Evolutionary conservation across 257 asterid genomes (phyloP), one percentile per base, ranked within the genome.

Genomic region (Solanum sparsipilum): DNA sequence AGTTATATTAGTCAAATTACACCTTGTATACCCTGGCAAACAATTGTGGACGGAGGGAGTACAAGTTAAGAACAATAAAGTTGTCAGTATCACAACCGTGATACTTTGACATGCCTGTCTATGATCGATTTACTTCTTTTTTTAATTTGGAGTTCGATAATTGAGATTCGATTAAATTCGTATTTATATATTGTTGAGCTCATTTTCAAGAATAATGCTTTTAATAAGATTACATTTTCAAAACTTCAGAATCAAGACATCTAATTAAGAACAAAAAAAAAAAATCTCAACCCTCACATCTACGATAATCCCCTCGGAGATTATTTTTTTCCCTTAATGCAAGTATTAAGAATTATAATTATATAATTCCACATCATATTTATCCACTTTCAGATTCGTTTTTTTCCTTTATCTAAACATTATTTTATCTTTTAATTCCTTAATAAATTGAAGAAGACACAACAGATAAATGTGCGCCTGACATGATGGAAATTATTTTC

Each of bases 341-440:
- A 18, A 52, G n/a, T 4, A 63, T 12, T 63, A 63, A n/a, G 25
- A 56, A 56, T 56, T 63, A 63, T n/a, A 63, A 23, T 5, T 63
- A 23, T 2, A 63, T 63, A 63, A 89, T 83, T 90, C 94, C 93
- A 91, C 92, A 34, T 93, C 95, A 90, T 71, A 90, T 36, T 91
- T 90, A 87, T 90, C 92, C 92, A 89, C n/a, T 88, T 82, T 56
- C 31, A 4, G 4, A 1, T 36, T 36, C 4, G 13, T 58, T 74
- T 48, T 83, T 76, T 63, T 15, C 18, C 23, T 63, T 87, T 39
- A 6, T 35, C 56, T 13, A 39, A 84, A 29, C 25, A 60, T 25
- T 13, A 39, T 56, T 84, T 48, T 16, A 72, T 73, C 25, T 70
- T 88, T 15, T 44, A 13, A 44, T 44, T 79, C 25, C 38, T 1